Evolutionary conservation across 2,329 filamentous ascomycete genomes (phyloP), one percentile per base, ranked within the genome.

Genomic region (Tolypocladium endophyticum): DNA sequence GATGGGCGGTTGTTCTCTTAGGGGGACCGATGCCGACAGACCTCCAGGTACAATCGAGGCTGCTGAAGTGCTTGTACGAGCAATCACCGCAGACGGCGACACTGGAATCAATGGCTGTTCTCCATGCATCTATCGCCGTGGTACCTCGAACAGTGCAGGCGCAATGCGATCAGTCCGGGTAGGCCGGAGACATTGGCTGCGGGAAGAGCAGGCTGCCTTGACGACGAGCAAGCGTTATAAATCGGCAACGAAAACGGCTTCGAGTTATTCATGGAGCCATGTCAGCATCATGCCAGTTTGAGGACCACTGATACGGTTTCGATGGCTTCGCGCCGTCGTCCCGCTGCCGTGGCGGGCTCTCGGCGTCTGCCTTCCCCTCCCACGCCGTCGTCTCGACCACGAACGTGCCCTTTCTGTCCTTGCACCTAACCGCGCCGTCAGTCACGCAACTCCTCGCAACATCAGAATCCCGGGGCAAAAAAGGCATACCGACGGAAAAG

Each of bases 341-440:
- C 59, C 56, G 55, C 61, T 64, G 54, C 52, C 64, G 50, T 23
- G 57, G 57, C 18, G 28, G 55, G 41, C 59, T 59, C 39, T 59
- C 55, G 30, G 58, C 56, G 55, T 63, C 63, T 54, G 64, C 64
- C 61, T 68, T 69, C 61, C 71, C 76, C 72, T 87, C 84, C 84
- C 84, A 87, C 52, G 79, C 77, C 16, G 85, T 87, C 30, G 85
- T 87, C 73, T 87, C 85, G 52, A 86, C 81, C 69, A 76, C 80
- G 65, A 87, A 87, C 9, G 61, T 73, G 5, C 81, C 81, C 18
- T 81, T 81, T 65, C 73, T 78, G 70, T 86, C 83, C 61, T 75
- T 74, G 70, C 85, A 87, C 65, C 85, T 87, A 68, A 43, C 63
- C 61, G 61, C 58, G 23, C 20, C 18, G 36, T 60, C 39, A 57